Evolutionary conservation across 257 asterid species (phyloP).

Genomic region (Nicotiana attenuata): DNA sequence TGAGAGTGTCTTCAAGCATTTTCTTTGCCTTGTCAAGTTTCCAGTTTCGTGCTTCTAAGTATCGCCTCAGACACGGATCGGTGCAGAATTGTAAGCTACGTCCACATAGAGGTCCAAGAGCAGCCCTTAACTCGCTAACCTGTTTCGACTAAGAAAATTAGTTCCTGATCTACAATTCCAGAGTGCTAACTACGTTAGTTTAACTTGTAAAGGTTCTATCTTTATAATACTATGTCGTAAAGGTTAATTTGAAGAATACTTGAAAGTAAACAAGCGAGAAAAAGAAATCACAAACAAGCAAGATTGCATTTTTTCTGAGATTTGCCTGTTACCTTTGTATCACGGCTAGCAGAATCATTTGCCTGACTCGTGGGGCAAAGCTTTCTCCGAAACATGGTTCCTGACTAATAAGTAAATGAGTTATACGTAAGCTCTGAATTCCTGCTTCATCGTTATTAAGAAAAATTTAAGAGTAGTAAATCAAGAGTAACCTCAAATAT

Average conservation of each 20-base stretch:
- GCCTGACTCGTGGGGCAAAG: conserved; percentile 33
- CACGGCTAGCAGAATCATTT: conserved; percentile 33
- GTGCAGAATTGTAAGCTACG: conserved; percentile 56
- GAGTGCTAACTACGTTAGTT: too few species aligned
- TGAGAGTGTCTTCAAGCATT: conserved; percentile 66
- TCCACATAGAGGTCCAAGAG: conserved; percentile 54
- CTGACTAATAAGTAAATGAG: conserved; percentile 13
- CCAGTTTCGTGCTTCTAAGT: conserved; percentile 80
- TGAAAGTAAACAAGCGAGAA: neutral
- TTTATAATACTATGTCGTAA: too few species aligned
- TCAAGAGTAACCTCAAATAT: too few species aligned
- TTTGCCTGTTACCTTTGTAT: conserved; percentile 48
- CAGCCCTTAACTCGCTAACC: conserved; percentile 53
- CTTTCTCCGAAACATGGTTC: conserved; percentile 63
- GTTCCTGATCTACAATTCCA: neutral
- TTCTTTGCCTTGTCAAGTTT: conserved; percentile 65
- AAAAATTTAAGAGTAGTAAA: too few species aligned
- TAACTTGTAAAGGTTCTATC: too few species aligned
- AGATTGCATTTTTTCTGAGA: neutral
- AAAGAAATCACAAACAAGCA: neutral
- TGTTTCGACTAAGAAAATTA: conserved; percentile 20
- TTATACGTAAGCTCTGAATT: neutral
- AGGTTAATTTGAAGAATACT: neutral
- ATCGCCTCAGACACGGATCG: conserved; percentile 62
- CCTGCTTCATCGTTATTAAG: neutral